A percentile compares a stretch with the other conserved stretches of the same genome.
These are phyloP conservation scores for Colletotrichum cordylinicola DNA, from an alignment of 2,329 filamentous ascomycete species.

Conservation along the genomic window DNA sequence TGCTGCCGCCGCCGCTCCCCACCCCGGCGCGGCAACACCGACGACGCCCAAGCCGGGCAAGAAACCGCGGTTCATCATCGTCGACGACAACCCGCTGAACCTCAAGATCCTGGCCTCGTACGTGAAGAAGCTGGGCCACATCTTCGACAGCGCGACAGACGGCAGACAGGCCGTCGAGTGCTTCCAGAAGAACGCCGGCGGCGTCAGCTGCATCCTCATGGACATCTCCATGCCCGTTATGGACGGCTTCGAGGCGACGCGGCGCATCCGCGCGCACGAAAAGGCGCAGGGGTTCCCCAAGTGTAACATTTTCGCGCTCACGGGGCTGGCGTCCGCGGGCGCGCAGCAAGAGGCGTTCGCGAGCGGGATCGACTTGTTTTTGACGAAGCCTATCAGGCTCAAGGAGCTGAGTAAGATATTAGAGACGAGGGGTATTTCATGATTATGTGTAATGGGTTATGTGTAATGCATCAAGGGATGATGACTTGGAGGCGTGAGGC, in stretches of 20 bases:
- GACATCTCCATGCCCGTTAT: constrained; percentile 66
- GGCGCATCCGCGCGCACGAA: constrained; percentile 56
- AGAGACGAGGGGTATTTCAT: neutral
- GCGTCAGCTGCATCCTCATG: constrained; percentile 39
- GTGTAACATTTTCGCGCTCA: constrained; percentile 56
- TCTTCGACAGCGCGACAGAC: constrained; percentile 35
- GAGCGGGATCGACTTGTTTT: constrained; percentile 58
- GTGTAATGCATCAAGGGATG: neutral
- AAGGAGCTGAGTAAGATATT: constrained; percentile 37
- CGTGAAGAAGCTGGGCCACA: constrained; percentile 36
- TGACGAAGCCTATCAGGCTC: constrained; percentile 58
- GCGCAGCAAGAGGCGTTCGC: constrained; percentile 59
- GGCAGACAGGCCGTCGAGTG: constrained; percentile 37
- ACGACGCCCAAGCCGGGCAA: neutral
- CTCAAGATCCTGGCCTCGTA: constrained; percentile 38
- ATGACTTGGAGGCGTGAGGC: no score
- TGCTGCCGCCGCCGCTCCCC: no score
- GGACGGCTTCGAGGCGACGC: constrained; percentile 56
- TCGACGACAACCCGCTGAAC: constrained; percentile 49
- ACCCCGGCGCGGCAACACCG: neutral
- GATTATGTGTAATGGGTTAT: neutral
- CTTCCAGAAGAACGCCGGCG: constrained; percentile 25
- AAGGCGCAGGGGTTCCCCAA: constrained; percentile 42
- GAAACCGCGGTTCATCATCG: constrained; percentile 33
- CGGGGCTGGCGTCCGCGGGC: constrained; percentile 54